Evolutionary conservation across 2,329 filamentous ascomycete genomes (phyloP), one percentile per base, ranked within the genome.

Genomic region (Ophiognomonia clavigignenti-juglandacearum): DNA sequence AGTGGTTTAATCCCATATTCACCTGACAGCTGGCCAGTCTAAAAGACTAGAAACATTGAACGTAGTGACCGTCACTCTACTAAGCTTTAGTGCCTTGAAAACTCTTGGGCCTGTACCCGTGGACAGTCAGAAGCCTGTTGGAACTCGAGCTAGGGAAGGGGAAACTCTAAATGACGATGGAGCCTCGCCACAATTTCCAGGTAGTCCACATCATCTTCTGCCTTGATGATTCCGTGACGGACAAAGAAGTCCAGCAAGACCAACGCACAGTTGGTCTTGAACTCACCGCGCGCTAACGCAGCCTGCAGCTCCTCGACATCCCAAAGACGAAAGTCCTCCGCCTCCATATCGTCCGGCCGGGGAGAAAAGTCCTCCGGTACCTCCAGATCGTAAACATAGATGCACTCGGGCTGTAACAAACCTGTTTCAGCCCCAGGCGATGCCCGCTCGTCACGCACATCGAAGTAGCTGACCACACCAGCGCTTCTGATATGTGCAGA

Each of bases 191-290:
- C n/a, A 53, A 93, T 86, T 62, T 89, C 83, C 39, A 85, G 68
- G 60, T 85, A 92, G 54, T 88, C 76, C 45, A 68, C 69, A 67
- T 93, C 88, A 48, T 81, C 83, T 60, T 88, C 86, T 0, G 75
- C 65, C 1, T 82, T 91, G 50, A 95, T 60, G 42, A 88, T 70
- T 0, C 86, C 86, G 62, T 90, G 88, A 19, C 89, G 69, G 38
- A 95, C 70, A 56, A 95, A 80, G 63, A 95, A 95, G 59, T 95
- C 88, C 42, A 93, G 72, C 68, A 92, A 71, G 39, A 92, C 82
- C 24, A 85, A 61, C 22, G 85, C 83, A 56, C 88, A 90, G 59
- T 93, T 93, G 0, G 88, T 85, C 71, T 95, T 95, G 69, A 95
- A 95, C 61, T 88, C 80, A 5, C 82, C 82, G n/a, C 69, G 70